These are phyloP conservation scores for Lipomyces starkeyi DNA, from an alignment of 805 yeast species.

Conservation along the genomic window DNA sequence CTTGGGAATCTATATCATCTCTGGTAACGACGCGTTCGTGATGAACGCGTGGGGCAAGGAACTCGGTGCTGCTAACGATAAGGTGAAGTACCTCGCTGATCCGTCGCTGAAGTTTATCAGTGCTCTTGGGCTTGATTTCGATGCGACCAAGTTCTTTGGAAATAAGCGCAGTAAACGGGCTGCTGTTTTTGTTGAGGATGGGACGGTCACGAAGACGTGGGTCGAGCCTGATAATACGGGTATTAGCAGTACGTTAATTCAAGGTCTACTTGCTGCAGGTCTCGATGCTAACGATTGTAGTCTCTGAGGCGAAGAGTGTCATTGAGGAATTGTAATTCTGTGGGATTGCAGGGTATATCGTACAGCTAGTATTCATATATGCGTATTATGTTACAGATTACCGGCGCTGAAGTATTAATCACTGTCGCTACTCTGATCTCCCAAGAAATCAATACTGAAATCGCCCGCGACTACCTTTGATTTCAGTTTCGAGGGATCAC, in stretches of 20 bases:
- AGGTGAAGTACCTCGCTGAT: slow-evolving; percentile 73
- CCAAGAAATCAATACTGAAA: slow-evolving; percentile 30
- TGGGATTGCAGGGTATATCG: neutral
- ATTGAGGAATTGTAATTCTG: slow-evolving; percentile 36
- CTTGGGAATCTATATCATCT: slow-evolving; percentile 63
- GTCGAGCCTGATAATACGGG: slow-evolving; percentile 84
- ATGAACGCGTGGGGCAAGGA: slow-evolving; percentile 76
- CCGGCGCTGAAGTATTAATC: slow-evolving; percentile 11
- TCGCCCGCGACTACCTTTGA: slow-evolving; percentile 25
- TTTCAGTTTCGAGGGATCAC: neutral
- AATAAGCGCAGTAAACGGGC: slow-evolving; percentile 75
- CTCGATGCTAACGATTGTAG: neutral
- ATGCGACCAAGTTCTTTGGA: slow-evolving; percentile 79
- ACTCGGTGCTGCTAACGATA: slow-evolving; percentile 41
- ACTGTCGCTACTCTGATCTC: slow-evolving; percentile 30
- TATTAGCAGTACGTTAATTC: slow-evolving; percentile 54
- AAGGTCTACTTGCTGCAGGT: neutral
- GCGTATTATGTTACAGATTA: slow-evolving; percentile 4
- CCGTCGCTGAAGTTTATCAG: slow-evolving; percentile 74
- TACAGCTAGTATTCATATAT: neutral
- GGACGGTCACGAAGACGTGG: slow-evolving; percentile 67
- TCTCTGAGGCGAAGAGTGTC: slow-evolving; percentile 36
- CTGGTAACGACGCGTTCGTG: slow-evolving; percentile 89
- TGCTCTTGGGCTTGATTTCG: slow-evolving; percentile 70
- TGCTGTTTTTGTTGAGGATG: slow-evolving; percentile 77